Evolutionary conservation across 768 basidiomycete genomes (phyloP).

Genomic region (Tremella yokohamensis): DNA sequence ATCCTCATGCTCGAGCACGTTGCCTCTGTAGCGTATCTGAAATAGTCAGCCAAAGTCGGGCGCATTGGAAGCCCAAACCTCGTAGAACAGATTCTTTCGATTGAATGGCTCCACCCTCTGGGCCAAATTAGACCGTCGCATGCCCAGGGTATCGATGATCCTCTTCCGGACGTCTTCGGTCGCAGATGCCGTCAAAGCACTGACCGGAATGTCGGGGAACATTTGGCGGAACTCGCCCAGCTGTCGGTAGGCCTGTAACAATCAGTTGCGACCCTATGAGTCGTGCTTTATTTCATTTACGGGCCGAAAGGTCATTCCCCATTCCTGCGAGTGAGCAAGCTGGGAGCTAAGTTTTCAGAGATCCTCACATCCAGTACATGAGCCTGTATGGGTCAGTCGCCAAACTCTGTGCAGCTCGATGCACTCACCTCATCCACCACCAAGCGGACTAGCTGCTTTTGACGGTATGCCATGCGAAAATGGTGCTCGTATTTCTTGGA

Average conservation of each 20-base stretch:
- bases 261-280: not conserved
- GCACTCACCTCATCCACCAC: constrained; percentile 50
- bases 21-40: constrained; percentile 33
- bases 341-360: not conserved
- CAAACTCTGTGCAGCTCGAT: not conserved
- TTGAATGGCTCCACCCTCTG: constrained; percentile 51
- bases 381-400: constrained; percentile 27
- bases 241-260: constrained; percentile 40
- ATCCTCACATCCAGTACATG: constrained; percentile 49
- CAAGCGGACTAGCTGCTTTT: constrained; percentile 46
- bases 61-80: constrained; percentile 33
- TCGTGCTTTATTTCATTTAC: constrained; percentile 13
- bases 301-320: constrained; percentile 47
- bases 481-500: constrained; percentile 21
- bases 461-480: constrained; percentile 33
- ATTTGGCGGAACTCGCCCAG: constrained; percentile 45
- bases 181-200: constrained; percentile 52
- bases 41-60: not conserved
- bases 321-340: constrained; percentile 30
- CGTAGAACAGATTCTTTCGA: constrained; percentile 50
- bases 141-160: constrained; percentile 41
- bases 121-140: constrained; percentile 41
- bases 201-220: constrained; percentile 26
- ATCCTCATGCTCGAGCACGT: constrained; percentile 14
- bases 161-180: constrained; percentile 47